These are phyloP conservation scores for Acacia melanoxylon DNA, from an alignment of 306 rosid genomes.

Conservation along the genomic window DNA sequence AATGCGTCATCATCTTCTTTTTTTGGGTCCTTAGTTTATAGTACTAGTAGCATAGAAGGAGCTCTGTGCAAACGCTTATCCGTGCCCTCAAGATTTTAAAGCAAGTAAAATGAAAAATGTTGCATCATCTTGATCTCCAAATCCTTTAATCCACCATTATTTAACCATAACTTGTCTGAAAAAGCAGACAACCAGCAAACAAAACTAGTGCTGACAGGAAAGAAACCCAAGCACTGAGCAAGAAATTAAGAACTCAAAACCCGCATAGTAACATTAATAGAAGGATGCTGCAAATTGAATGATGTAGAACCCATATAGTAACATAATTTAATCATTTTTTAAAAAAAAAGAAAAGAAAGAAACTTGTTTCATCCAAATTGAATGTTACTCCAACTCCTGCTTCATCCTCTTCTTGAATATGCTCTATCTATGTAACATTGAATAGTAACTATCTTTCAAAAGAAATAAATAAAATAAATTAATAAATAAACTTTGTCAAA, in stretches of 20 bases:
- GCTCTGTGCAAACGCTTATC: not conserved
- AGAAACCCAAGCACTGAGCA: not conserved
- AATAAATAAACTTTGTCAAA: constrained; percentile 54
- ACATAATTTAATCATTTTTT: constrained; percentile 19
- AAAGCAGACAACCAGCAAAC: not conserved
- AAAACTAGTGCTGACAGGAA: not conserved
- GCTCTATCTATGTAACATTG: constrained; percentile 38
- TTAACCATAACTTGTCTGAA: not conserved
- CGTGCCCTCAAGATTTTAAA: not conserved
- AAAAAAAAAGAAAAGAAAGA: constrained; percentile 10
- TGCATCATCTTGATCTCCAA: not conserved
- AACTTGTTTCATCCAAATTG: not conserved
- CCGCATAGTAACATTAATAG: not conserved
- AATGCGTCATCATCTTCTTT: not conserved
- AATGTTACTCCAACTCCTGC: not conserved
- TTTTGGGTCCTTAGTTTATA: not conserved
- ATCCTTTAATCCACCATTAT: not conserved
- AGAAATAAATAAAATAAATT: constrained; percentile 40
- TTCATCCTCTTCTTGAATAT: constrained; percentile 35
- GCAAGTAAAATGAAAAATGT: not conserved
- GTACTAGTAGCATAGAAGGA: not conserved
- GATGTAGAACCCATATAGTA: not conserved
- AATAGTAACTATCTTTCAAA: constrained; percentile 39
- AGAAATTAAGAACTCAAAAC: not conserved
- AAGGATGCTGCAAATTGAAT: constrained; percentile 1